Evolutionary conservation across 2,329 filamentous ascomycete genomes (phyloP).

Genomic region (Dendrostoma leiphaemia): DNA sequence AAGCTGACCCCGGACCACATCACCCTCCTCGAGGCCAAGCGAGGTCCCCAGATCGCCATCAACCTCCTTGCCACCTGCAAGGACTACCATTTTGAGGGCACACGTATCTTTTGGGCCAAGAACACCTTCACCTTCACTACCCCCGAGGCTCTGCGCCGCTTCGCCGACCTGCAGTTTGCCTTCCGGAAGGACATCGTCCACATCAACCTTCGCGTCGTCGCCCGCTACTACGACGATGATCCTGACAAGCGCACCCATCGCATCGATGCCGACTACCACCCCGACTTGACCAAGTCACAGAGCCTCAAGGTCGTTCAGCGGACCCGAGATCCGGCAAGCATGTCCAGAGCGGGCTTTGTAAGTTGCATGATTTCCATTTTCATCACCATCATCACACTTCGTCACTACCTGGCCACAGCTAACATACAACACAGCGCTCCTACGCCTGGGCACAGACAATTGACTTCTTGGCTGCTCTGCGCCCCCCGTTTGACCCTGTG

Average conservation of each 20-base stretch:
- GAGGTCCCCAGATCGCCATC: constrained; percentile 50
- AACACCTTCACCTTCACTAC: constrained; percentile 56
- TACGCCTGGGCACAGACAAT: constrained; percentile 54
- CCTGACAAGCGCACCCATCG: constrained; percentile 39
- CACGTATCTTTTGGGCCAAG: constrained; percentile 46
- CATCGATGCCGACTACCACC: constrained; percentile 41
- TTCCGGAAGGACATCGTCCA: constrained; percentile 44
- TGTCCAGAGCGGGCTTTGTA: constrained; percentile 48
- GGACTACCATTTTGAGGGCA: constrained; percentile 48
- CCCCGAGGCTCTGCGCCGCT: constrained; percentile 46
- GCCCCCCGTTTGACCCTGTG: constrained; percentile 48
- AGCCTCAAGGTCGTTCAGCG: constrained; percentile 41
- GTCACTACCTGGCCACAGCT: not conserved
- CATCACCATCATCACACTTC: not conserved
- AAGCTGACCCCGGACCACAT: constrained; percentile 41
- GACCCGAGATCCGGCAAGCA: constrained; percentile 39
- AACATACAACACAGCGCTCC: constrained; percentile 32
- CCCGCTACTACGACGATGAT: constrained; percentile 55
- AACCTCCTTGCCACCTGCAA: constrained; percentile 52
- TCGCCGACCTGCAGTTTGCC: constrained; percentile 41
- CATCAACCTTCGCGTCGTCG: constrained; percentile 52
- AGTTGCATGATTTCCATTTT: no score
- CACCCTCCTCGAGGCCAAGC: constrained; percentile 40
- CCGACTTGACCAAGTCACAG: constrained; percentile 39
- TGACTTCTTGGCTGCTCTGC: constrained; percentile 50